phyloP scores from a whole-genome alignment of 1,284 basidiomycete species.

The Rhodotorula sp. region DNA sequence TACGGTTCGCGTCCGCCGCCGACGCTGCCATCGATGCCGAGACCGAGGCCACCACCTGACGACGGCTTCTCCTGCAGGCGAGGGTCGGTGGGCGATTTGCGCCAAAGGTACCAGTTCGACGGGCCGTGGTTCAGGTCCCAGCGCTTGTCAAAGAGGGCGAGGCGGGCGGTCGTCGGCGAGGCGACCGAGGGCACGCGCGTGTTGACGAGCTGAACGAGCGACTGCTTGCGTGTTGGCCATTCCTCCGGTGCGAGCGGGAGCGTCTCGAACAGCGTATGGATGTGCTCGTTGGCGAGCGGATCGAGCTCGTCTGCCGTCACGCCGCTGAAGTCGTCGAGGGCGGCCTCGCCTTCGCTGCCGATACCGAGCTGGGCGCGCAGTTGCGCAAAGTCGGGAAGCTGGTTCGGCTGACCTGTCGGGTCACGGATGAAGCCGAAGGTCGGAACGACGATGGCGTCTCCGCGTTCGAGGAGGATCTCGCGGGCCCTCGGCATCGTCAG shows the following conservation, averaged over 20 bases:
- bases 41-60: constrained; percentile 34
- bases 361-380: constrained; percentile 31
- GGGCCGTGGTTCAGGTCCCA: constrained; percentile 46
- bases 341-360: background rate
- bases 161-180: constrained; percentile 17
- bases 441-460: constrained; percentile 45
- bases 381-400: constrained; percentile 16
- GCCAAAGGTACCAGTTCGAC: constrained; percentile 45
- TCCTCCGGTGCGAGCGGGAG: constrained; percentile 36
- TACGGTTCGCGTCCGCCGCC: constrained; percentile 43
- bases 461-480: constrained; percentile 41
- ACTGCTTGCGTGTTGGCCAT: constrained; percentile 43
- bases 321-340: constrained; percentile 22
- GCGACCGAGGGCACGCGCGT: constrained; percentile 28
- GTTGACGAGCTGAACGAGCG: constrained; percentile 40
- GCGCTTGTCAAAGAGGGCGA: constrained; percentile 43
- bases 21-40: constrained; percentile 29
- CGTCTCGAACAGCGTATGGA: constrained; percentile 30
- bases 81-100: constrained; percentile 37
- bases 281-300: constrained; percentile 34
- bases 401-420: constrained; percentile 17
- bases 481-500: constrained; percentile 30
- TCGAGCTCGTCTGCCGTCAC: constrained; percentile 36
- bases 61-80: constrained; percentile 27
- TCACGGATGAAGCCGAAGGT: constrained; percentile 43